Conservation (phyloP, 2,329 filamentous ascomycete genomes). For the Phaeosphaeria sp. region DNA sequence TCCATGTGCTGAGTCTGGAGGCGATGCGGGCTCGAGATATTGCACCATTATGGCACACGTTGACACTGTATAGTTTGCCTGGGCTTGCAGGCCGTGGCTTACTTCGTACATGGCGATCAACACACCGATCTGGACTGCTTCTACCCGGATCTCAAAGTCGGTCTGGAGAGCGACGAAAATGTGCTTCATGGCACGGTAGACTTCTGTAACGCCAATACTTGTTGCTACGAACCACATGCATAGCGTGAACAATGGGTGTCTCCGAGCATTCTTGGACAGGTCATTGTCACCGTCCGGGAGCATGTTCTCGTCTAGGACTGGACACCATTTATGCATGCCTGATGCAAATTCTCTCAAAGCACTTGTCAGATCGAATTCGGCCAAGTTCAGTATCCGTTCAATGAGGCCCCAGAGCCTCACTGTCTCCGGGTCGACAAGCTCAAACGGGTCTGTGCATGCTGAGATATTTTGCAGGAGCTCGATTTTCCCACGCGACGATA, state of each 20-base stretch:
- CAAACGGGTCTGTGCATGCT: not conserved
- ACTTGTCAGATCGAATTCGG: not conserved
- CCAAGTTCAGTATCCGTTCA: not conserved
- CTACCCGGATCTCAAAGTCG: not conserved
- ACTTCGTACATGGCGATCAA: not conserved
- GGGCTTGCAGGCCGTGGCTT: not conserved
- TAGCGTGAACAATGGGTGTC: not conserved
- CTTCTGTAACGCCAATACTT: not conserved
- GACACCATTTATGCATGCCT: not conserved
- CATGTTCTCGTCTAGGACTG: not conserved
- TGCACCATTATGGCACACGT: not conserved
- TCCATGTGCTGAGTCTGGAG: not conserved
- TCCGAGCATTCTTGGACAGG: not conserved
- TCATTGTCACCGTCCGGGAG: conserved; percentile 9
- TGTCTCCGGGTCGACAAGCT: not conserved
- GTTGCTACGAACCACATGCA: not conserved
- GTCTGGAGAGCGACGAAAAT: not conserved
- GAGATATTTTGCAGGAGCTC: not conserved
- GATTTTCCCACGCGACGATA: not conserved
- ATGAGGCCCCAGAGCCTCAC: not conserved
- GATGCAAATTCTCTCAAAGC: not conserved
- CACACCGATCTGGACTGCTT: not conserved
- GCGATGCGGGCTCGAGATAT: not conserved
- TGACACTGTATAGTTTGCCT: not conserved
- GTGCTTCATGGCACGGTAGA: not conserved